Conservation (phyloP, 2,329 filamentous ascomycete genomes). For the Epichloe gansuensis region DNA sequence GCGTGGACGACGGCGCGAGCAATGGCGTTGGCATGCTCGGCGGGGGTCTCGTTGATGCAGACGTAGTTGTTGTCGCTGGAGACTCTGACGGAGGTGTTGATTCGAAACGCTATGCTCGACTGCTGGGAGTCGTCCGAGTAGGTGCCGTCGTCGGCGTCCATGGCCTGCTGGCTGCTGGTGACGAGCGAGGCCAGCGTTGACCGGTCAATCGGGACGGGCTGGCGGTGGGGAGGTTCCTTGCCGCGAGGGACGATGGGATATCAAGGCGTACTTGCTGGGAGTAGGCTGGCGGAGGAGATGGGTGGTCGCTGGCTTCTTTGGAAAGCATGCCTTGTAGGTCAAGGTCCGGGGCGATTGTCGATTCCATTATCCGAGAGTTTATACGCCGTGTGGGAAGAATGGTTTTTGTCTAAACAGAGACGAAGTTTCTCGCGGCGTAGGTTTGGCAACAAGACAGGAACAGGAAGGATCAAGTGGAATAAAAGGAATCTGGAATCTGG, state of each 20-base stretch:
- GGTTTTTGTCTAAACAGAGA: too few species aligned
- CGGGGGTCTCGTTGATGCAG: conserved; percentile 27
- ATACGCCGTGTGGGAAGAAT: too few species aligned
- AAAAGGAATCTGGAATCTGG: too few species aligned
- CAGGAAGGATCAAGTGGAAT: too few species aligned
- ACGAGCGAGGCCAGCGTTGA: background rate
- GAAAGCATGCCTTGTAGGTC: conserved; percentile 2
- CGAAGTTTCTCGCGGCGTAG: too few species aligned
- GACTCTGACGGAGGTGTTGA: conserved; percentile 36
- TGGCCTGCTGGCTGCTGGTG: background rate
- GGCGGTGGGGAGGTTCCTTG: background rate
- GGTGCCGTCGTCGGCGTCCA: background rate
- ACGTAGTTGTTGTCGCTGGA: conserved; percentile 37
- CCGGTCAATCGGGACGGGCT: background rate
- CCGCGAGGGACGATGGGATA: background rate
- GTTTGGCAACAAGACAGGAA: too few species aligned
- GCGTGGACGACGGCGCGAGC: conserved; percentile 32
- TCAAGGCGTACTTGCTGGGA: conserved; percentile 12
- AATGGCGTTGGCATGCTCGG: conserved; percentile 29
- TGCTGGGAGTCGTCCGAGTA: conserved; percentile 3
- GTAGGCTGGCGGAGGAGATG: conserved; percentile 20
- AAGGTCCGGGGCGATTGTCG: background rate
- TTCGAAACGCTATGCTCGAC: conserved; percentile 32
- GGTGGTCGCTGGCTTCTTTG: conserved; percentile 6
- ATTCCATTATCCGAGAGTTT: conserved; percentile 2